A percentile compares a stretch with the other conserved stretches of the same genome.
Conservation (phyloP, 139 green algal species). For the Chlamydomonas applanata region DNA sequence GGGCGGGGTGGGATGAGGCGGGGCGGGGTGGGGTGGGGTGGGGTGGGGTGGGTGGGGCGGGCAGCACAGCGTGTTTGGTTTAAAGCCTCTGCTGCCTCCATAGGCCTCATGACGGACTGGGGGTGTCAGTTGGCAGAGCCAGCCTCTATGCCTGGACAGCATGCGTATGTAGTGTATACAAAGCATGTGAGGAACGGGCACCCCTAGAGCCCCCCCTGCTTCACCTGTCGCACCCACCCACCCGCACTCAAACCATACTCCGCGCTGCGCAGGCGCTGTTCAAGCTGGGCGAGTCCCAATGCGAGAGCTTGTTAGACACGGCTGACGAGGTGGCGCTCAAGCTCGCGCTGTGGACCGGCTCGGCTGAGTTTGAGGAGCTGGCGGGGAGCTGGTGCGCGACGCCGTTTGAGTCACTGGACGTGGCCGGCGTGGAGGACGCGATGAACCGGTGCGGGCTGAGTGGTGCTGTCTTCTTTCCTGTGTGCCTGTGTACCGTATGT, state of each 20-base stretch:
- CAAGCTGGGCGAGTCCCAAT: constrained; percentile 44
- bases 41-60: background rate
- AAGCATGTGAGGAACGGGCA: too few relatives aligned
- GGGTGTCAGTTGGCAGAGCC: too few relatives aligned
- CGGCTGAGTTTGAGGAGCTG: constrained; percentile 58
- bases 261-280: constrained; percentile 48
- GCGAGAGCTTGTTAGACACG: constrained; percentile 56
- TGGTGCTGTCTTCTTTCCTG: background rate
- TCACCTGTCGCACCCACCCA: too few relatives aligned
- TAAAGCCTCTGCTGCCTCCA: too few relatives aligned
- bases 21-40: too few relatives aligned
- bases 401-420: constrained; percentile 62
- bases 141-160: too few relatives aligned
- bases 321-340: constrained; percentile 71
- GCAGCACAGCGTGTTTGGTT: background rate
- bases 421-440: constrained; percentile 66
- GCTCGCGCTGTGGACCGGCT: constrained; percentile 67
- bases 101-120: too few relatives aligned
- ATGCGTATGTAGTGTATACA: too few relatives aligned
- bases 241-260: too few relatives aligned
- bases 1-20: too few relatives aligned
- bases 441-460: constrained; percentile 50
- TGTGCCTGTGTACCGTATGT: too few relatives aligned
- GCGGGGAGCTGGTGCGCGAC: constrained; percentile 41
- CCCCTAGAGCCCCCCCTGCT: too few relatives aligned